Evolutionary conservation across 2,329 filamentous ascomycete species (phyloP).

Genomic region (Claviceps pazoutovae): DNA sequence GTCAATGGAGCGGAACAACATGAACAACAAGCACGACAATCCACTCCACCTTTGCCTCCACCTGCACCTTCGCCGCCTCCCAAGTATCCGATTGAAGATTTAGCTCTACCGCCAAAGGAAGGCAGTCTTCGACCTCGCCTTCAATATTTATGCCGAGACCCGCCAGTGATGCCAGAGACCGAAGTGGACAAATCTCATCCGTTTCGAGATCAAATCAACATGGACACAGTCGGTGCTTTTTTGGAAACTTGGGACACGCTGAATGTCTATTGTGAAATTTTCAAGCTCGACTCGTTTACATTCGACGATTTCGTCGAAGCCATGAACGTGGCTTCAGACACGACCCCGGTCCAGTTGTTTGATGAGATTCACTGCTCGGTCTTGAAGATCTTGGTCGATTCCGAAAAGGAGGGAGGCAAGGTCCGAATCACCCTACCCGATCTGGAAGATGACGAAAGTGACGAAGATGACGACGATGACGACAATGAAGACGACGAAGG

Average conservation of each 20-base stretch:
- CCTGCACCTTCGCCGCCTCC: slow-evolving; percentile 57
- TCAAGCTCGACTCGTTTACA: slow-evolving; percentile 89
- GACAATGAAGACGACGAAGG: slow-evolving; percentile 35
- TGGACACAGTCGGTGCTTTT: slow-evolving; percentile 73
- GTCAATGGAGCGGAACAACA: slow-evolving; percentile 18
- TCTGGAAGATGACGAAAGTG: slow-evolving; percentile 56
- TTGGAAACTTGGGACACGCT: slow-evolving; percentile 93
- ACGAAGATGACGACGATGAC: slow-evolving; percentile 48
- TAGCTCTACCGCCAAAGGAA: slow-evolving; percentile 61
- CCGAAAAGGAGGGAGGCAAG: slow-evolving; percentile 61
- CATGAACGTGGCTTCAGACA: slow-evolving; percentile 61
- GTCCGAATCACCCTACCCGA: slow-evolving; percentile 68
- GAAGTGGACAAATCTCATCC: slow-evolving; percentile 6
- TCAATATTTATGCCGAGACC: slow-evolving; percentile 61
- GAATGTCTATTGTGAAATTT: slow-evolving; percentile 95
- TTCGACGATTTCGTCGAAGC: slow-evolving; percentile 93
- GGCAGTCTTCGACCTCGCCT: slow-evolving; percentile 56
- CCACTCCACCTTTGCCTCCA: slow-evolving; percentile 33
- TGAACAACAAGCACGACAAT: slow-evolving; percentile 13
- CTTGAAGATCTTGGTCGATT: slow-evolving; percentile 70
- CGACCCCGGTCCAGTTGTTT: slow-evolving; percentile 68
- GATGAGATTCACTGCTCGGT: slow-evolving; percentile 86
- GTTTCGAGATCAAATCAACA: slow-evolving; percentile 43
- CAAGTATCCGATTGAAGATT: slow-evolving; percentile 92
- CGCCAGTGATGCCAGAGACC: slow-evolving; percentile 35